A percentile compares a stretch with the other conserved stretches of the same genome.
phyloP scores from a whole-genome alignment of 805 yeast species.

The Ogataea haglerorum region DNA sequence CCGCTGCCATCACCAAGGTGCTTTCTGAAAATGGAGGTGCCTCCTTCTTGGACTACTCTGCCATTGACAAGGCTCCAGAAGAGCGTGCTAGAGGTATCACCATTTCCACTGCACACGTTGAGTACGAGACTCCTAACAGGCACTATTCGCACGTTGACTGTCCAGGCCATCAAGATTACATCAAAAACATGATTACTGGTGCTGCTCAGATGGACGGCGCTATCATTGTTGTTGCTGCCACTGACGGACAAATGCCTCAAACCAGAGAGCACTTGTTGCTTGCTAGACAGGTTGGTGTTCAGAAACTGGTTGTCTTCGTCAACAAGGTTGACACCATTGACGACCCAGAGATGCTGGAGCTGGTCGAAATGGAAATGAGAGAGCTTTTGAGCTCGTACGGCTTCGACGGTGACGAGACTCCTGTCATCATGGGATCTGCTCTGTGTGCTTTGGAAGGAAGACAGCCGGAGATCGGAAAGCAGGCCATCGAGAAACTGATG shows the following conservation, averaged over 20 bases:
- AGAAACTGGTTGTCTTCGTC: constrained; percentile 93
- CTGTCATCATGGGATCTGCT: constrained; percentile 98
- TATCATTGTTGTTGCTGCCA: constrained; percentile 97
- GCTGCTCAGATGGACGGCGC: constrained; percentile 99
- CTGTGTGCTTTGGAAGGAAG: constrained; percentile 89
- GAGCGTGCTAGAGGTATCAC: constrained; percentile 99
- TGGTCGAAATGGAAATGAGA: constrained; percentile 99
- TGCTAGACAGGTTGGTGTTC: constrained; percentile 99
- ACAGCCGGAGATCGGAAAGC: constrained; percentile 86
- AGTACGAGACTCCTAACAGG: constrained; percentile 90
- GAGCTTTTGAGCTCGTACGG: constrained; percentile 88
- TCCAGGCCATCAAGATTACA: constrained; percentile 98
- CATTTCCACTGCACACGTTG: constrained; percentile 96
- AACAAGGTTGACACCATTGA: constrained; percentile 98
- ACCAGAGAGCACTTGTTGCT: constrained; percentile 97
- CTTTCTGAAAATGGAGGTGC: constrained; percentile 89
- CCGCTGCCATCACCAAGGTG: constrained; percentile 98
- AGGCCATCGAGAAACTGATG: constrained; percentile 78
- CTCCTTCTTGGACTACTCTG: constrained; percentile 82
- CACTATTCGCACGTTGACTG: constrained; percentile 98
- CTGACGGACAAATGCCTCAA: constrained; percentile 99
- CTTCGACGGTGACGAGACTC: constrained; percentile 97
- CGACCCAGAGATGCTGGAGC: constrained; percentile 98
- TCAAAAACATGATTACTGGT: constrained; percentile 99
- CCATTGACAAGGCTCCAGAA: constrained; percentile 97